Evolutionary conservation across 1,139 yeast species (phyloP), one percentile per base, ranked within the genome.

Genomic region (Blastobotrys niveus): DNA sequence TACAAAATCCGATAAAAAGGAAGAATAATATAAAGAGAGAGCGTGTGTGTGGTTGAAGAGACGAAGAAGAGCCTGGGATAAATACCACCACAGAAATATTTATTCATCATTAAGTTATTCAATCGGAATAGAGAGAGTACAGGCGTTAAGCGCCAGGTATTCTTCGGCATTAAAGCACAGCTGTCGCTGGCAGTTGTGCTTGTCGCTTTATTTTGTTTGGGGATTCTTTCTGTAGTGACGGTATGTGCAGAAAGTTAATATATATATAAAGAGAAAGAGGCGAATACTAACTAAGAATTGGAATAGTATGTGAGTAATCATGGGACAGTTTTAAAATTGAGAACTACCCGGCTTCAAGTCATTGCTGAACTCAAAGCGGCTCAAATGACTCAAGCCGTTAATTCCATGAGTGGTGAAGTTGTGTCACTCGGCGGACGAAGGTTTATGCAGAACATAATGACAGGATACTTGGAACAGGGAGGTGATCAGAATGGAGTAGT

Each of bases 331-430:
- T 72, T 79, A 43, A 66, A 73, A 43, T 67, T 85, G 43, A 71
- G 94, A 54, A 75, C 80, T 2, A 88, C 84, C 48, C 73, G 91
- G 49, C 67, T 88, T 26, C 79, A 76, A 55, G 84, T 86, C 35
- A 84, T 86, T 19, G 83, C 95, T 5, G 87, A 85, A 57, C 69
- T 87, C 50, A 86, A 85, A 60, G 77, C 89, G 1, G 77, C 91
- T 1, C 96, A 88, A 62, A 73, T 87, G 18, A 72, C 74, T 43
- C 95, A 86, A 63, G 76, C 78, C 29, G 64, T 86, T 45, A 74
- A 75, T 48, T 73, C 72, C 47, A 66, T 80, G 35, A 78, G 77
- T 57, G 86, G 82, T 55, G 94, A 86, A 57, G 74, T 55, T 14
- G 49, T 59, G 15, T 48, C 59, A 9, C 41, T 63, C 18, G 51